A percentile compares a stretch with the other conserved stretches of the same genome.
phyloP scores from a whole-genome alignment of 176 grass and related monocot genomes.

The Otatea glauca region DNA sequence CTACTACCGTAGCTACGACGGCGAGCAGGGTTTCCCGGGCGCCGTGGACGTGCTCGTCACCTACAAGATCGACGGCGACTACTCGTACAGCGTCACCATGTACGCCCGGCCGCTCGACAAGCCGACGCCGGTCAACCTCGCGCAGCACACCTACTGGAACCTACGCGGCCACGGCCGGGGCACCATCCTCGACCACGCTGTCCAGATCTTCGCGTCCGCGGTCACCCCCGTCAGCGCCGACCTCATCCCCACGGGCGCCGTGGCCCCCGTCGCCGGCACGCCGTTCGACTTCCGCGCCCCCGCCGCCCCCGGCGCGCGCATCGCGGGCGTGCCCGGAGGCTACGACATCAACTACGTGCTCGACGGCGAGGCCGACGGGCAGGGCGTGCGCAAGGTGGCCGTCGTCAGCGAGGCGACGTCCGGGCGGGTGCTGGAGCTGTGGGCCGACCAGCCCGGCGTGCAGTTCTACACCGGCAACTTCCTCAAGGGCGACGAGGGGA shows the following conservation, averaged over 20 bases:
- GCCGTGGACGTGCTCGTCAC: conserved; percentile 74
- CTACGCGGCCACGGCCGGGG: too few relatives aligned
- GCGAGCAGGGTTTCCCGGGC: conserved; percentile 90
- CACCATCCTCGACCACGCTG: too few relatives aligned
- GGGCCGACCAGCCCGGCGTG: conserved; percentile 72
- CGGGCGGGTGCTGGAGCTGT: conserved; percentile 79
- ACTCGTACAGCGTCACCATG: too few relatives aligned
- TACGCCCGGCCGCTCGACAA: too few relatives aligned
- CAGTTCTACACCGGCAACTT: conserved; percentile 78
- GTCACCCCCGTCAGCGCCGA: too few relatives aligned
- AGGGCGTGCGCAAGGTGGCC: conserved; percentile 70
- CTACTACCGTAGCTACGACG: conserved; percentile 77
- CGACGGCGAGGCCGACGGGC: conserved; percentile 53
- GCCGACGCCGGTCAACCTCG: too few relatives aligned
- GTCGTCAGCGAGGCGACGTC: conserved; percentile 56
- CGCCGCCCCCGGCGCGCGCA: conserved; percentile 28
- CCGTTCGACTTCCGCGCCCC: conserved; percentile 68
- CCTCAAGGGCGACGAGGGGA: conserved; percentile 64
- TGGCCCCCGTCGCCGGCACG: conserved; percentile 5
- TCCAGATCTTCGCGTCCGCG: too few relatives aligned
- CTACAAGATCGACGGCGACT: conserved; percentile 67
- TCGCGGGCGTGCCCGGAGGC: conserved; percentile 49
- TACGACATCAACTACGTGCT: conserved; percentile 93
- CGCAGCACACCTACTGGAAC: too few relatives aligned
- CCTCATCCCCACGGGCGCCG: too few relatives aligned